Evolutionary conservation across 2,329 filamentous ascomycete species (phyloP).

Genomic region (Fusarium scirpi): DNA sequence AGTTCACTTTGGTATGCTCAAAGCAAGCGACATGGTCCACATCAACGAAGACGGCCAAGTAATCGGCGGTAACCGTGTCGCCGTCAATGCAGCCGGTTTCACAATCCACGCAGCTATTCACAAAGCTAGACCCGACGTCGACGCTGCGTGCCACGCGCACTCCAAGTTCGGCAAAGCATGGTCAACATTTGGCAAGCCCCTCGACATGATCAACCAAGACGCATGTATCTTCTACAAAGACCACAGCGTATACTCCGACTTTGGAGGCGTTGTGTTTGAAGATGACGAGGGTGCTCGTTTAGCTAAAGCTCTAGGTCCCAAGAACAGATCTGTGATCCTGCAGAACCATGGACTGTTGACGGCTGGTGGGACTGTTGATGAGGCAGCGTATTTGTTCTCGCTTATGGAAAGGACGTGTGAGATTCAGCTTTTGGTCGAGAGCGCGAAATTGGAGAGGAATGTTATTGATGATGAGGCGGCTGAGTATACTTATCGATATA

Average conservation of each 20-base stretch:
- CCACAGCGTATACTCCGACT: constrained; percentile 70
- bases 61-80: constrained; percentile 67
- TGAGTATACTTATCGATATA: constrained; percentile 53
- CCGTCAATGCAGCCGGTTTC: constrained; percentile 72
- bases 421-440: constrained; percentile 51
- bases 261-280: constrained; percentile 72
- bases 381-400: constrained; percentile 72
- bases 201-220: constrained; percentile 73
- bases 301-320: constrained; percentile 66
- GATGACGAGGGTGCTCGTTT: constrained; percentile 70
- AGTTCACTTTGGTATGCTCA: constrained; percentile 71
- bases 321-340: constrained; percentile 66
- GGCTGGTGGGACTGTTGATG: constrained; percentile 73
- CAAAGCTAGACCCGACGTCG: constrained; percentile 69
- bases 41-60: constrained; percentile 69
- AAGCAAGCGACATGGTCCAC: constrained; percentile 71
- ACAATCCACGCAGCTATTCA: constrained; percentile 72
- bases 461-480: constrained; percentile 55
- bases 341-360: constrained; percentile 75
- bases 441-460: constrained; percentile 44
- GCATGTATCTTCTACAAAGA: constrained; percentile 67
- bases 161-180: constrained; percentile 70
- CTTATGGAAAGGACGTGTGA: constrained; percentile 52
- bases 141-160: constrained; percentile 72
- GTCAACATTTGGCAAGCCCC: constrained; percentile 66